A percentile compares a stretch with the other conserved stretches of the same genome.
phyloP scores from a whole-genome alignment of 2,329 filamentous ascomycete species.

The Trichoderma hamatum region DNA sequence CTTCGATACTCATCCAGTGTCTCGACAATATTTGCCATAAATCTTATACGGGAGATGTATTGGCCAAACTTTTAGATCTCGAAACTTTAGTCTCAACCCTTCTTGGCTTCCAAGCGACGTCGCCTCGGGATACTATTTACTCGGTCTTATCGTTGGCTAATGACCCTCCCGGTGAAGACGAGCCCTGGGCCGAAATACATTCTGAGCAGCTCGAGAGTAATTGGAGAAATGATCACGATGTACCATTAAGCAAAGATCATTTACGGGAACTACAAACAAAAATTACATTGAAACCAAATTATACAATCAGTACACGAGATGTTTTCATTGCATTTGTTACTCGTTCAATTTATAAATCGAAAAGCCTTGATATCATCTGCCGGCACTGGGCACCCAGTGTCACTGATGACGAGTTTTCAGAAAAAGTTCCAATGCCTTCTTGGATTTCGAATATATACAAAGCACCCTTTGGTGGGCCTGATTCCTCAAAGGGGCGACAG shows the following conservation, averaged over 20 bases:
- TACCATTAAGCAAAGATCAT: background rate
- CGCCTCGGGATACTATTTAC: constrained; percentile 7
- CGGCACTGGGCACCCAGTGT: constrained; percentile 9
- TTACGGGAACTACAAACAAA: background rate
- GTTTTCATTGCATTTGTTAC: constrained; percentile 14
- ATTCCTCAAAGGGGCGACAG: background rate
- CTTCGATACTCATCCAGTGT: background rate
- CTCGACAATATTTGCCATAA: background rate
- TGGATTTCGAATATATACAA: constrained; percentile 5
- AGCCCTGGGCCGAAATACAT: background rate
- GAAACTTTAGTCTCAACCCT: constrained; percentile 11
- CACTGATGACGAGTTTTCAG: background rate
- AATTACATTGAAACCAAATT: background rate
- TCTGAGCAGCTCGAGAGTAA: background rate
- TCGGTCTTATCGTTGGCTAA: constrained; percentile 2
- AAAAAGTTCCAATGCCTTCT: background rate
- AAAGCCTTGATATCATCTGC: constrained; percentile 6
- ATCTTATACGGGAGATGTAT: background rate
- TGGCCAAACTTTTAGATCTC: constrained; percentile 1
- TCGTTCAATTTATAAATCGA: background rate
- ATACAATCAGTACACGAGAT: constrained; percentile 4
- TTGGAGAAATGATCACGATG: background rate
- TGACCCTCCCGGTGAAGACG: background rate
- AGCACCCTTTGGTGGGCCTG: background rate
- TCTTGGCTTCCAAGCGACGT: constrained; percentile 8